Percentiles rank a stretch among this genome's conserved stretches.
These are phyloP conservation scores for Cyclaneusma minus DNA, from an alignment of 2,329 filamentous ascomycete species.

Conservation along the genomic window DNA sequence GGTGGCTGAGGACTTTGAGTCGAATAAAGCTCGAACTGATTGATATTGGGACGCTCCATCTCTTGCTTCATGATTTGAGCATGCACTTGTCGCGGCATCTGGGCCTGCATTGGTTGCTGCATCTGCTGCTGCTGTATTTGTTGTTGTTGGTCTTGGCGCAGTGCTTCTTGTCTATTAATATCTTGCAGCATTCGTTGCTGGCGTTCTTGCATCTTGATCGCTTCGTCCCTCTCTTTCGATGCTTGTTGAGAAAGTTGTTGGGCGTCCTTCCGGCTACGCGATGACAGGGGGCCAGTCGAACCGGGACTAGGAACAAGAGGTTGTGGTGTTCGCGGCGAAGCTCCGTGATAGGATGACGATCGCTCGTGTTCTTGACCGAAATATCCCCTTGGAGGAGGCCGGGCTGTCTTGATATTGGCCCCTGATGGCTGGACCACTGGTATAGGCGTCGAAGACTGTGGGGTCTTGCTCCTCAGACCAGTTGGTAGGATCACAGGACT, in stretches of 20 bases:
- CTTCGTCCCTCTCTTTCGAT: no score
- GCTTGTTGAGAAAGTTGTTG: slow-evolving; percentile 11
- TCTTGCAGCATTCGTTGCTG: slow-evolving; percentile 7
- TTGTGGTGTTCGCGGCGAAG: no score
- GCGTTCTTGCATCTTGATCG: slow-evolving; percentile 4
- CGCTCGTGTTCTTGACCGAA: no score
- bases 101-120: slow-evolving; percentile 1
- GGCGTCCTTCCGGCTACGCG: slow-evolving; percentile 4
- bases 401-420: slow-evolving; percentile 12
- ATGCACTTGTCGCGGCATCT: slow-evolving; percentile 2
- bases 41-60: slow-evolving; percentile 18
- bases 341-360: no score
- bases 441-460: no score
- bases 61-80: slow-evolving; percentile 15
- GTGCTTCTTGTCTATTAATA: no score
- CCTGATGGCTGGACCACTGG: slow-evolving; percentile 11
- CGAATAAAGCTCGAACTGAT: slow-evolving; percentile 17
- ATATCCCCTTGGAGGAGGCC: slow-evolving; percentile 13
- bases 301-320: no score
- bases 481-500: no score
- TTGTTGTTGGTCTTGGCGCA: no score
- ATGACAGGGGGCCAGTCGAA: no score
- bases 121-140: slow-evolving; percentile 3
- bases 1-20: slow-evolving; percentile 9
- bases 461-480: no score